phyloP scores from a whole-genome alignment of 805 yeast genomes.

The Suhomyces sp. region DNA sequence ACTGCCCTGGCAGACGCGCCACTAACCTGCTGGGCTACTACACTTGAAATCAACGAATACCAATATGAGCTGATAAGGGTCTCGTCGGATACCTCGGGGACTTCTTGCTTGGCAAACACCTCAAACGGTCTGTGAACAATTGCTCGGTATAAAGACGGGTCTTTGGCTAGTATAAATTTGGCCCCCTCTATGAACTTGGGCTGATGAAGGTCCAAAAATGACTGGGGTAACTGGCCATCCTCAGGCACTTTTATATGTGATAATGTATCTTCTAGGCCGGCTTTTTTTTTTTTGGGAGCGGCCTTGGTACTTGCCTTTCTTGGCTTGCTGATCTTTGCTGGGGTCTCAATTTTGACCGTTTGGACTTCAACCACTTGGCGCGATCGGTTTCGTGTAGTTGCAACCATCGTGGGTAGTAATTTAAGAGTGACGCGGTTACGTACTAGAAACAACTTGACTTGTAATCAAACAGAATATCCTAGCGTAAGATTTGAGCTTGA shows the following conservation, averaged over 20 bases:
- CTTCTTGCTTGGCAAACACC: constrained; percentile 13
- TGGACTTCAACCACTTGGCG: background rate
- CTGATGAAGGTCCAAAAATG: constrained; percentile 28
- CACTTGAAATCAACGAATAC: constrained; percentile 36
- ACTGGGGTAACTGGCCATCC: constrained; percentile 19
- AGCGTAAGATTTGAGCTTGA: background rate
- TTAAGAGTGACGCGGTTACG: background rate
- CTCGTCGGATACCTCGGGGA: background rate
- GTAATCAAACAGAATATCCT: background rate
- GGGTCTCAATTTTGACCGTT: background rate
- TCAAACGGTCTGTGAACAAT: constrained; percentile 29
- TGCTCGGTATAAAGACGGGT: constrained; percentile 34
- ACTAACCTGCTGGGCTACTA: constrained; percentile 72
- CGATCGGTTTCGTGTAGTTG: background rate
- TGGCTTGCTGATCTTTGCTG: constrained; percentile 1
- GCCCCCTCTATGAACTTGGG: constrained; percentile 34
- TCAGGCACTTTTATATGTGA: constrained; percentile 7
- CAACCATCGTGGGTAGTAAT: background rate
- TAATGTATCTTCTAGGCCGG: constrained; percentile 9
- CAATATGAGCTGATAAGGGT: constrained; percentile 32
- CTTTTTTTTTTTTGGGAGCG: constrained; percentile 4
- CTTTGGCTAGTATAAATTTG: constrained; percentile 26
- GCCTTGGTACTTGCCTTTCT: background rate
- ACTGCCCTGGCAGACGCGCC: constrained; percentile 80
- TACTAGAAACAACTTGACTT: background rate